Evolutionary conservation across 2,329 filamentous ascomycete species (phyloP), one percentile per base, ranked within the genome.

Genomic region (Hypocreales sp.): DNA sequence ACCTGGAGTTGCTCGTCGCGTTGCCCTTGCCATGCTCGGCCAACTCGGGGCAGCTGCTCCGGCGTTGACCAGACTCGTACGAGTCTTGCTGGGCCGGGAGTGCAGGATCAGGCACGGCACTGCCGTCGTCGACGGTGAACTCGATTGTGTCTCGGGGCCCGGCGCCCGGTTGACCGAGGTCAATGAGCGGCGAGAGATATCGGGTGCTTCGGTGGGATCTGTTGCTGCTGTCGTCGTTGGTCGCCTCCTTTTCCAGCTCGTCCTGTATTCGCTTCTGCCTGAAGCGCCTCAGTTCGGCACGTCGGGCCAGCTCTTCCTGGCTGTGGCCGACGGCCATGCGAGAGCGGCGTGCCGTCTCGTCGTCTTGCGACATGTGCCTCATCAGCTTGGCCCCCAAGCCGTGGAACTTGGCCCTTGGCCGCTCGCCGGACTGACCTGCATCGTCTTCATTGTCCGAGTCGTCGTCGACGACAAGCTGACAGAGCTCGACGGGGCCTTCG

Each of bases 211-310:
- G 35, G 10, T 35, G 37, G 8, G 48, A 46, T 9, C 32, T 38
- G 5, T 41, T 40, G 22, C 41, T 50, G 2, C 36, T 31, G 12
- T 50, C 45, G 12, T 56, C 51, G 25, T 53, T 49, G 8, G 45
- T 40, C 20, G 54, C 47, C 20, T 67, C 64, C 21, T 46, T 58
- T 24, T 61, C 56, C 4, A 73, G 50, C 37, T 72, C 68, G 23
- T 69, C 59, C 34, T 64, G 64, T n/a, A 72, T 72, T 34, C 66
- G 57, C 36, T 60, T 62, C 26, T 64, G 60, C 44, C 66, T 61
- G 7, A 72, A 48, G 13, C 66, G 56, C 36, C 58, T 64, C 29
- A 73, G 44, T 36, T 72, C 67, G 16, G 65, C 67, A 36, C 67
- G 56, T 16, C 66, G 55, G 27, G 64, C 60, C 23, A 67, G 40